phyloP scores from a whole-genome alignment of 73 alveolate species.

The Tetrahymena malaccensis region DNA sequence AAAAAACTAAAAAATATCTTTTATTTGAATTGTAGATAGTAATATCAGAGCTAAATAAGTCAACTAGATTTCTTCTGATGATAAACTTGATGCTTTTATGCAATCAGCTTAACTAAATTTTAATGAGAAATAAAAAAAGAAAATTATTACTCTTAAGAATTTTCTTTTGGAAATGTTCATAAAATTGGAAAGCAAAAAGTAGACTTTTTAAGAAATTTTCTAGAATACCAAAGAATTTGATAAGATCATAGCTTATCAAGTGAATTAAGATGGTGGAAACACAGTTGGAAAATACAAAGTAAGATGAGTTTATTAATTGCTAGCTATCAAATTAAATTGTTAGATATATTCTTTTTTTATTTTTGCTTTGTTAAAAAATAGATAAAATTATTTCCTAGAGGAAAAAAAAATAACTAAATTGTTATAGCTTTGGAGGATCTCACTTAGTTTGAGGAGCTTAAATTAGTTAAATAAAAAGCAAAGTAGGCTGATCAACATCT shows the following conservation, averaged over 20 bases:
- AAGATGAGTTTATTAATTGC: neutral
- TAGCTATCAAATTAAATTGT: neutral
- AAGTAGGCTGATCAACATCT: neutral
- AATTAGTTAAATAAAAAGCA: neutral
- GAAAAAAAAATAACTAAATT: neutral
- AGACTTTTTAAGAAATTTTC: neutral
- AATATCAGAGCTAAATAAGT: neutral
- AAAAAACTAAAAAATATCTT: too few relatives aligned
- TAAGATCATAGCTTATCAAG: neutral
- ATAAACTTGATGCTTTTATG: neutral
- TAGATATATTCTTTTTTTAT: neutral
- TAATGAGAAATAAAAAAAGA: neutral
- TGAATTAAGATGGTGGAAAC: neutral
- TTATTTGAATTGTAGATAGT: neutral
- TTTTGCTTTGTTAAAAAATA: neutral
- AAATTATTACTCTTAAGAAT: neutral
- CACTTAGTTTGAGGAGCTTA: neutral
- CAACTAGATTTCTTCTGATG: neutral
- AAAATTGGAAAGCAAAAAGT: neutral
- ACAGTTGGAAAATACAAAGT: neutral
- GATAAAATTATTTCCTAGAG: neutral
- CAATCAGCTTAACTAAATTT: neutral
- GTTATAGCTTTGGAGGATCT: neutral
- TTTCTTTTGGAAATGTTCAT: neutral
- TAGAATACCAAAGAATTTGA: neutral